phyloP scores from a whole-genome alignment of 202 grass and related monocot species.

The Sporobolus alterniflorus region DNA sequence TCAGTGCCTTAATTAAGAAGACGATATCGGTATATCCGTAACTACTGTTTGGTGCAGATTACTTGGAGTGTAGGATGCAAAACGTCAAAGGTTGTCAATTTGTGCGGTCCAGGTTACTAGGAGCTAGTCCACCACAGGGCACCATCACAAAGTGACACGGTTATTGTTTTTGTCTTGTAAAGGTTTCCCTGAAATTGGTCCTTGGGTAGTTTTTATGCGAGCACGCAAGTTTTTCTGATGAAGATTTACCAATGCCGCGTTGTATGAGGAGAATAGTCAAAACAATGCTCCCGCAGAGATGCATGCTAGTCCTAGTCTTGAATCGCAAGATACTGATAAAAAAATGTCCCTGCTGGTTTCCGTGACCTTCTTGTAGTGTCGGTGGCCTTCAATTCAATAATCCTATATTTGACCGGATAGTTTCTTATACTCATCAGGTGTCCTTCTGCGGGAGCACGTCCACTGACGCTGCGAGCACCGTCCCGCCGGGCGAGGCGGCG shows the following conservation, averaged over 20 bases:
- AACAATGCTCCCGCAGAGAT: background rate
- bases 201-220: background rate
- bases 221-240: background rate
- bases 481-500: background rate
- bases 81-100: conserved; percentile 3
- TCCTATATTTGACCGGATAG: background rate
- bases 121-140: background rate
- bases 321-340: background rate
- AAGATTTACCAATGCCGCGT: background rate
- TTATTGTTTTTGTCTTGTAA: background rate
- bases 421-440: conserved; percentile 49
- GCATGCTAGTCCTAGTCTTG: background rate
- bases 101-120: conserved; percentile 8
- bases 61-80: background rate
- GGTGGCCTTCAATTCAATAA: background rate
- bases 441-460: conserved; percentile 52
- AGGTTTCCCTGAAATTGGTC: background rate
- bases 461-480: conserved; percentile 46
- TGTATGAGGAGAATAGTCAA: background rate
- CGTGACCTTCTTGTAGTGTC: background rate
- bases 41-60: background rate
- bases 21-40: background rate
- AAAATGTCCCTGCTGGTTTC: background rate
- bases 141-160: background rate
- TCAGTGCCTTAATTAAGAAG: background rate